A percentile compares a stretch with the other conserved stretches of the same genome.
Evolutionary conservation across 116 monocot species (phyloP).

Genomic region (Phalaenopsis hybrid): DNA sequence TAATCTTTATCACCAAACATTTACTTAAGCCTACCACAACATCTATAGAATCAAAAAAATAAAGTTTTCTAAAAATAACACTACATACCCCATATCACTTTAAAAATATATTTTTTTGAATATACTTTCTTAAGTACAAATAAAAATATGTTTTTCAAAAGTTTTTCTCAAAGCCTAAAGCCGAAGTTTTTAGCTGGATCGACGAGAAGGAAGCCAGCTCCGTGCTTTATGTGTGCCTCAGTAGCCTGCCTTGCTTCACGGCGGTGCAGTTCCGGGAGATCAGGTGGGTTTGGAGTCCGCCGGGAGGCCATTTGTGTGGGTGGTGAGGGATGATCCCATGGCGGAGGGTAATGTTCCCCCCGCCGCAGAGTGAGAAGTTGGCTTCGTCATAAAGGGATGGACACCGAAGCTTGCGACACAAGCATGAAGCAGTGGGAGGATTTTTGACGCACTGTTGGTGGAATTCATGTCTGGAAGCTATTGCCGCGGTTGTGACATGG

Average conservation of each 20-base stretch:
- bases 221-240: conserved; percentile 6
- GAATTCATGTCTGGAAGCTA: conserved; percentile 39
- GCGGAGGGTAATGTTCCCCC: neutral
- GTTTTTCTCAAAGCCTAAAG: no score
- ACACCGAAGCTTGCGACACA: conserved; percentile 26
- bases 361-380: neutral
- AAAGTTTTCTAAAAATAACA: no score
- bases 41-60: no score
- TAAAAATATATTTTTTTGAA: no score
- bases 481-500: conserved; percentile 30
- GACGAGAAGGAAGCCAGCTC: conserved; percentile 8
- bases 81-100: no score
- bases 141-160: no score
- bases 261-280: conserved; percentile 7
- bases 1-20: no score
- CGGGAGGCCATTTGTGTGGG: conserved; percentile 12
- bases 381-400: conserved; percentile 37
- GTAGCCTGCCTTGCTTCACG: neutral
- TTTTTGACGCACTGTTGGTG: conserved; percentile 60
- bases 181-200: neutral
- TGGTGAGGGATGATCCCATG: conserved; percentile 1
- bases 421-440: conserved; percentile 30
- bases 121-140: no score
- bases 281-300: neutral
- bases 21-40: no score